Evolutionary conservation across 768 basidiomycete species (phyloP), one percentile per base, ranked within the genome.

Genomic region (Amanita rimosa): DNA sequence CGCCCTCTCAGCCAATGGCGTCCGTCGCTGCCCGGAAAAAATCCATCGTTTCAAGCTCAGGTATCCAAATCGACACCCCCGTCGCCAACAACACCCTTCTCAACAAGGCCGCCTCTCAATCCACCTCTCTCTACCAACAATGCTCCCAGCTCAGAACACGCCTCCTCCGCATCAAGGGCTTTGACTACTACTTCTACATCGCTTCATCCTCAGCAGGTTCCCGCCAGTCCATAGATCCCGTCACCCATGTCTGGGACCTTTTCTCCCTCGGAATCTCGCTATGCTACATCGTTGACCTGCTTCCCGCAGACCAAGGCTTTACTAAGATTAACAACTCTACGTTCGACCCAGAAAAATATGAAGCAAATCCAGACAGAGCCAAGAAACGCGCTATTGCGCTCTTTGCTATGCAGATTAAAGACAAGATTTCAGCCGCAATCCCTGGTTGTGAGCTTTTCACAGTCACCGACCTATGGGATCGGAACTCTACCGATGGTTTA

Each of bases 231-330:
- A 85, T 84, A 37, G 93, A 97, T 68, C 90, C 92, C 33, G 95
- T 99, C 58, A 83, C 85, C 41, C 89, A 92, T 63, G 81, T 97
- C 44, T 95, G 94, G 84, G 88, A 91, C 60, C 82, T 88, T 62
- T 88, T 99, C 67, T 83, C 92, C 36, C 78, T 92, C 31, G 96
- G 96, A 51, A 82, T 90, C 42, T 84, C 93, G 39, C 85, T 98
- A 56, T 95, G 92, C 69, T 96, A 87, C 71, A 81, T 99, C 57
- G 95, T 90, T 74, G 95, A 99, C 68, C 81, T 86, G 63, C 81
- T 97, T 49, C 84, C 85, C 34, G 64, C 65, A 44, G 72, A 83
- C 45, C 72, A 75, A 48, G 79, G 78, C 27, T 78, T 76, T 58
- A 72, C 64, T 44, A 75, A 70, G 65, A 74, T 76, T 53, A 73